phyloP scores from a whole-genome alignment of 2,329 filamentous ascomycete genomes.

The Calonectria henricotiae region DNA sequence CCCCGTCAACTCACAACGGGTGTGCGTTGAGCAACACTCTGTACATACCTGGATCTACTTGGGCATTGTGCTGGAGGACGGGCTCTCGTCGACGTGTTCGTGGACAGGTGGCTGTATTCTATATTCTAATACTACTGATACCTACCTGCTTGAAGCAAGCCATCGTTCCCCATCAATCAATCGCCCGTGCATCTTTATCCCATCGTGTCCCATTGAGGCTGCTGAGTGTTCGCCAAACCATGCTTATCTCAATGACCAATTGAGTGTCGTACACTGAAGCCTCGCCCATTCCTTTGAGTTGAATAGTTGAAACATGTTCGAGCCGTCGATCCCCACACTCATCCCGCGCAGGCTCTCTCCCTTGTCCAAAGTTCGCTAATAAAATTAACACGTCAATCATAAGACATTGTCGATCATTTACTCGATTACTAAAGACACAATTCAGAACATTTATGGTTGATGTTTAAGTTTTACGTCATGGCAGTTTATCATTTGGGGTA shows the following conservation, averaged over 20 bases:
- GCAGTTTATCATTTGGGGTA: not conserved
- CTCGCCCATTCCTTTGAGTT: not conserved
- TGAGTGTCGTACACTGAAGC: not conserved
- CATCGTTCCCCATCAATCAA: slow-evolving; percentile 31
- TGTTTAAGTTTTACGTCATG: not conserved
- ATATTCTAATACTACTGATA: slow-evolving; percentile 58
- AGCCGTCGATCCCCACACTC: not conserved
- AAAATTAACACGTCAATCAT: not conserved
- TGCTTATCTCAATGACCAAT: not conserved
- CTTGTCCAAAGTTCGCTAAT: not conserved
- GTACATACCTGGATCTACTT: slow-evolving; percentile 52
- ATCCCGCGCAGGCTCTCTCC: not conserved
- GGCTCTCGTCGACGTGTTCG: slow-evolving; percentile 55
- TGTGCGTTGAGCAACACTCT: slow-evolving; percentile 44
- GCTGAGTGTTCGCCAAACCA: not conserved
- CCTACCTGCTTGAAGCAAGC: slow-evolving; percentile 54
- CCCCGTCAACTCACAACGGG: slow-evolving; percentile 44
- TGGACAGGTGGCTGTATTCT: slow-evolving; percentile 53
- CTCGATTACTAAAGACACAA: not conserved
- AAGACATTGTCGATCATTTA: slow-evolving; percentile 14
- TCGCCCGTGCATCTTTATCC: not conserved
- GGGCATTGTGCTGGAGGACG: slow-evolving; percentile 53
- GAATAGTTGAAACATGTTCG: not conserved
- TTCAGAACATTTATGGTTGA: not conserved
- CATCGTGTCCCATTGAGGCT: not conserved